Percentiles rank a stretch among this genome's conserved stretches.
Conservation (phyloP, 1,284 basidiomycete genomes). For the Rhodotorula sp. region DNA sequence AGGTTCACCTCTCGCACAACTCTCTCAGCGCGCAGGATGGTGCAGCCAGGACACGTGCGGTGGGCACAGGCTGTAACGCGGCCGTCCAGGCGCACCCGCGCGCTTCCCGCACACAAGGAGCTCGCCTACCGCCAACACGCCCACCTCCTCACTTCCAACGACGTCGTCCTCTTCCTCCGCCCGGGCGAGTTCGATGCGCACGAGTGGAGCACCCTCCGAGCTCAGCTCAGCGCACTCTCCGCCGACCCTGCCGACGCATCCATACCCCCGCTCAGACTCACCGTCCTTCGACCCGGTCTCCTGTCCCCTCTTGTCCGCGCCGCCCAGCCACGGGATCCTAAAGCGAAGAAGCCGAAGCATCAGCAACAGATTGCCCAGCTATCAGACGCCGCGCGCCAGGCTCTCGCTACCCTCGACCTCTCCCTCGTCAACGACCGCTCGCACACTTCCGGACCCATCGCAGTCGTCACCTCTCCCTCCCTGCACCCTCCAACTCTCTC, state of each 20-base stretch:
- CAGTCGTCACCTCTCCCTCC: constrained; percentile 47
- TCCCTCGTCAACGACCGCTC: constrained; percentile 23
- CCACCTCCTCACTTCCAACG: constrained; percentile 48
- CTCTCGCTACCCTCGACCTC: neutral
- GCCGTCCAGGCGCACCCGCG: constrained; percentile 15
- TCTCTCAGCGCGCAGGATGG: neutral
- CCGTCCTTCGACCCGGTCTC: constrained; percentile 50
- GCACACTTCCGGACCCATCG: constrained; percentile 46
- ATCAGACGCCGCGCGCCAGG: neutral
- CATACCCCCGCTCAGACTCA: constrained; percentile 39
- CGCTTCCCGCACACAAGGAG: constrained; percentile 47
- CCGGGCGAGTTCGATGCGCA: constrained; percentile 49
- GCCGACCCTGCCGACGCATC: constrained; percentile 18
- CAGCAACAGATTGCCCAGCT: neutral
- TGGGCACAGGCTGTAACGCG: neutral
- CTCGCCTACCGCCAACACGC: constrained; percentile 49
- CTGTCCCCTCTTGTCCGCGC: constrained; percentile 40
- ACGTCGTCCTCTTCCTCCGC: constrained; percentile 51
- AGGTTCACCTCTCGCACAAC: neutral
- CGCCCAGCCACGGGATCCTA: neutral
- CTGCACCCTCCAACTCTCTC: constrained; percentile 51
- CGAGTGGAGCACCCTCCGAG: constrained; percentile 47
- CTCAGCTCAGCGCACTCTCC: constrained; percentile 46
- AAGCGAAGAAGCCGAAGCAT: neutral
- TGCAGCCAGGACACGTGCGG: neutral